phyloP scores from a whole-genome alignment of 2,329 filamentous ascomycete species.

The Neocatenulostroma microsporum region DNA sequence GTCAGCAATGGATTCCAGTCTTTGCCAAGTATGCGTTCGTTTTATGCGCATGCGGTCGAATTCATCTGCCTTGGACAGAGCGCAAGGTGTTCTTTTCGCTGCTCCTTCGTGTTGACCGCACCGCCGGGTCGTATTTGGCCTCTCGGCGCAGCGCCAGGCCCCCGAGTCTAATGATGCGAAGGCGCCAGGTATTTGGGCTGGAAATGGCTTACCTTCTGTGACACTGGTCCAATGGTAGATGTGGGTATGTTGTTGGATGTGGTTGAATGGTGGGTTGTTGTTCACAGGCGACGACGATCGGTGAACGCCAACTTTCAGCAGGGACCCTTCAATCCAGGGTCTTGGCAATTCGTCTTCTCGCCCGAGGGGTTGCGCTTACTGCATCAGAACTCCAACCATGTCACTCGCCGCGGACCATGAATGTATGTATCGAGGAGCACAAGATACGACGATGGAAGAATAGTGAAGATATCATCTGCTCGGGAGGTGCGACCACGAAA shows the following conservation, averaged over 20 bases:
- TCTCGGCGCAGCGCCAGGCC: background rate
- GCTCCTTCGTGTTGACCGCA: constrained; percentile 4
- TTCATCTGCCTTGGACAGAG: constrained; percentile 6
- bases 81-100: constrained; percentile 9
- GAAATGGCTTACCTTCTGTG: constrained; percentile 7
- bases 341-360: no score
- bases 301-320: constrained; percentile 4
- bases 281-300: constrained; percentile 10
- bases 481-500: no score
- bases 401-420: no score
- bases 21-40: background rate
- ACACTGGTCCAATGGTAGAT: constrained; percentile 3
- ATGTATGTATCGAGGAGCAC: no score
- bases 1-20: background rate
- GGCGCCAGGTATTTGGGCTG: background rate
- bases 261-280: constrained; percentile 5
- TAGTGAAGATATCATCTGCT: no score
- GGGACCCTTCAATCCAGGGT: no score
- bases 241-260: constrained; percentile 3
- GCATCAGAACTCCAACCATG: no score
- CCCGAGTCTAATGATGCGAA: no score
- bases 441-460: no score
- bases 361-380: no score
- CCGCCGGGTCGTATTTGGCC: background rate
- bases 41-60: constrained; percentile 2